These are phyloP conservation scores for Heritiera fomes DNA, from an alignment of 345 rosid genomes.

Conservation along the genomic window DNA sequence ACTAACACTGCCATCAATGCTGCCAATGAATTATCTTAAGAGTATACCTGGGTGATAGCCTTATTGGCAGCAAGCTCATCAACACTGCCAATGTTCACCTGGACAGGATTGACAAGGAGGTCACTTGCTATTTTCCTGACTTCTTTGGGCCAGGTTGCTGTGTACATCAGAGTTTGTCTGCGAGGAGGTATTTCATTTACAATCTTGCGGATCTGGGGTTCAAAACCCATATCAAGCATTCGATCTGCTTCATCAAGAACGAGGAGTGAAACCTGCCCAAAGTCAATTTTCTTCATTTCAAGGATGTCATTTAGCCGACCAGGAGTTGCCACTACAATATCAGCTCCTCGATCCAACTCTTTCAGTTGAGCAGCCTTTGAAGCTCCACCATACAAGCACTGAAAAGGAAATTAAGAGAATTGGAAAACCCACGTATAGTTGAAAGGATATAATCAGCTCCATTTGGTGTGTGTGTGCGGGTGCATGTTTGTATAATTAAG, in stretches of 20 bases:
- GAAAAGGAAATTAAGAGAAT: slow-evolving; percentile 24
- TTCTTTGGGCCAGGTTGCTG: slow-evolving; percentile 99
- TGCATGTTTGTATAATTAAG: background rate
- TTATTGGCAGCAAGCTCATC: slow-evolving; percentile 97
- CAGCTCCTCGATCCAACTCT: slow-evolving; percentile 87
- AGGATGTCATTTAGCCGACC: slow-evolving; percentile 95
- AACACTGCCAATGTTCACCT: slow-evolving; percentile 94
- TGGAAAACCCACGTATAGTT: background rate
- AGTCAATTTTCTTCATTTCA: slow-evolving; percentile 78
- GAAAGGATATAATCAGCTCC: background rate
- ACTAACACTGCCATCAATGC: background rate
- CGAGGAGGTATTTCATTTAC: slow-evolving; percentile 90
- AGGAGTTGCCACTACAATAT: slow-evolving; percentile 99
- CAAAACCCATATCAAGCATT: slow-evolving; percentile 99
- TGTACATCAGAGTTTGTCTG: slow-evolving; percentile 93
- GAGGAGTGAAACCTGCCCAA: slow-evolving; percentile 81
- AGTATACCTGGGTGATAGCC: slow-evolving; percentile 87
- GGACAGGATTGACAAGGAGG: slow-evolving; percentile 89
- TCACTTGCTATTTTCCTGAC: slow-evolving; percentile 89
- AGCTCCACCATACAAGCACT: slow-evolving; percentile 99
- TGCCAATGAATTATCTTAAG: slow-evolving; percentile 11
- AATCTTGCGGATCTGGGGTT: slow-evolving; percentile 95
- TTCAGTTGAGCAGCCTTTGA: slow-evolving; percentile 83
- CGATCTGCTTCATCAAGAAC: slow-evolving; percentile 99
- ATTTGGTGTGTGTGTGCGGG: background rate